Conservation (phyloP, 2,329 filamentous ascomycete species). For the Exophiala viscosa region DNA sequence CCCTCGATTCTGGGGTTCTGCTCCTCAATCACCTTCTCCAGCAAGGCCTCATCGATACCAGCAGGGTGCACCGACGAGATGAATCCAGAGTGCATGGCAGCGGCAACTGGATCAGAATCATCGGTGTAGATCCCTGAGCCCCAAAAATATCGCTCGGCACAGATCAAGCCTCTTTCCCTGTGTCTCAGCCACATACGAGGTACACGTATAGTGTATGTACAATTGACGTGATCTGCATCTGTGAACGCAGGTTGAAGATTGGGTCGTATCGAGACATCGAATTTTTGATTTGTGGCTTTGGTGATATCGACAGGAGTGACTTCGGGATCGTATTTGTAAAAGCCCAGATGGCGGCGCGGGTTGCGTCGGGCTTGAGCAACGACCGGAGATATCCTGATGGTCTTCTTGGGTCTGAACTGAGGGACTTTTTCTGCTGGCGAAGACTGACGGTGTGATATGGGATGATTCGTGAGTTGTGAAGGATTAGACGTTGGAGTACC, state of each 20-base stretch:
- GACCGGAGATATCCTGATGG: constrained; percentile 65
- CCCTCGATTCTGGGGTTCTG: constrained; percentile 47
- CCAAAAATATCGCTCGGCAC: constrained; percentile 76
- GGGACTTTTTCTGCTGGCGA: constrained; percentile 44
- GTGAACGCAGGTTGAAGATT: constrained; percentile 69
- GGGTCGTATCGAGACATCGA: constrained; percentile 59
- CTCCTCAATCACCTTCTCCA: constrained; percentile 55
- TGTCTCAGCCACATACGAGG: constrained; percentile 71
- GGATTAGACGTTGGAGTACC: constrained; percentile 21
- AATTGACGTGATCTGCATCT: constrained; percentile 71
- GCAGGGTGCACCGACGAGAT: constrained; percentile 83
- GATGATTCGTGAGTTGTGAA: constrained; percentile 7
- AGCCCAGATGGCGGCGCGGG: constrained; percentile 77
- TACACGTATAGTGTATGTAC: constrained; percentile 83
- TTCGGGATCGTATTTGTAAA: constrained; percentile 72
- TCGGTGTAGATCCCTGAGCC: constrained; percentile 94
- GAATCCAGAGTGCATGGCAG: constrained; percentile 90
- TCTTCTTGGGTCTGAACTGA: constrained; percentile 54
- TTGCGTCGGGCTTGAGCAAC: constrained; percentile 67
- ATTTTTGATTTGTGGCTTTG: constrained; percentile 44
- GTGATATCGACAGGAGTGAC: constrained; percentile 46
- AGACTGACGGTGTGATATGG: constrained; percentile 6
- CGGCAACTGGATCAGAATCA: constrained; percentile 88
- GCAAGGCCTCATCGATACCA: constrained; percentile 66
- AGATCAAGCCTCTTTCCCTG: constrained; percentile 75